Base-by-base conservation (phyloP, 2,329 filamentous ascomycete species). In the Neophaeococcomyces mojaviensis region DNA sequence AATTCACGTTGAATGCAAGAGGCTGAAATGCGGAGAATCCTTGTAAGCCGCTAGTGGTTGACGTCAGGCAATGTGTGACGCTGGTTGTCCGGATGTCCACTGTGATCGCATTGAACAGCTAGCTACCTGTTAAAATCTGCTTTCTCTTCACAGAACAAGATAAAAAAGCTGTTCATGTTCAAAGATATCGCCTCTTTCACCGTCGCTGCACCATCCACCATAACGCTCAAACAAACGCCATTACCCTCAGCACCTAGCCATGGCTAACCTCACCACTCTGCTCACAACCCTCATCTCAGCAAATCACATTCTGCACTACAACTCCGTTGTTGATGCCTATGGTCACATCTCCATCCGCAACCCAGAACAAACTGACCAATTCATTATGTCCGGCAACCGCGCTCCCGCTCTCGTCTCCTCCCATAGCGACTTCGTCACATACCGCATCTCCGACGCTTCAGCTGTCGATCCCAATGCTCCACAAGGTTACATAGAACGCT, bases 281-380 rank as follows among this genome's bases (percentile, higher is more conserved):
- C 40, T 49, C 18, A 18, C 26, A 31, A 60, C 59, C 30, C 60
- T 73, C 26, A 69, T 75, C 18, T 64, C 63, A 4, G 72, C 68
- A 32, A 66, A 65, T 47, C 73, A 76, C 53, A 76, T 77, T 38
- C 68, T 78, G 1, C 70, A 76, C 56, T 57, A 70, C 45, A 62
- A 76, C 31, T 13, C 12, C 10, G 20, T 39, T 7, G 55, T 79
- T 19, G 75, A 77, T 47, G 74, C 71, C 1, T 78, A 73, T 53
- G 74, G 75, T 15, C 75, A 79, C 51, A 62, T 79, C 10, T 76
- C 74, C 2, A 63, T 76, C 16, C 67, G 76, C 4, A 68, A 74
- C 46, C 73, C 74, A 0, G 44, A n/a, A 58, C 30, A 68, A 73
- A 8, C 56, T 66, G 1, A 58, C 65, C 61, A 64, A 38, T 77